These are phyloP conservation scores for Cnidoscolus chayamansa DNA, from an alignment of 441 rosid species.

Conservation along the genomic window DNA sequence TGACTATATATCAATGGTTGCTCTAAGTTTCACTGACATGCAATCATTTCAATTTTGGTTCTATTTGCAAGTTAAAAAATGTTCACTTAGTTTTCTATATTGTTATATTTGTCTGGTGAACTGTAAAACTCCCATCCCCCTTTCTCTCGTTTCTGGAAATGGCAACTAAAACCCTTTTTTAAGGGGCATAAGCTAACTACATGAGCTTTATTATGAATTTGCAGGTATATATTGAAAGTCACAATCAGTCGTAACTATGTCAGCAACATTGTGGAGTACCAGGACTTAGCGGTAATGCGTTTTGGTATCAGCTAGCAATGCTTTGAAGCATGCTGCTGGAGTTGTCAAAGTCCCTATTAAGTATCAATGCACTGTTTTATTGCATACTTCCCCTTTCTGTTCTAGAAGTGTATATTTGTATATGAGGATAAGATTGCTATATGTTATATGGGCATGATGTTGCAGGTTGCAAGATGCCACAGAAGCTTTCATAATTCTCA, in stretches of 20 bases:
- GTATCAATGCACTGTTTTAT: neutral
- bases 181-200: neutral
- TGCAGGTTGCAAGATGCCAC: neutral
- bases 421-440: neutral
- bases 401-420: no score
- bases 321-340: neutral
- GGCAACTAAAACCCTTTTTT: neutral
- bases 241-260: slow-evolving; percentile 70
- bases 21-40: neutral
- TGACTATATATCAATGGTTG: neutral
- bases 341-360: neutral
- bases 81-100: neutral
- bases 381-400: neutral
- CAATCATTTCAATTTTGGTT: neutral
- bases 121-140: neutral
- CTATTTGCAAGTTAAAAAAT: neutral
- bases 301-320: neutral
- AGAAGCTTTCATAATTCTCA: neutral
- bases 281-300: slow-evolving; percentile 72
- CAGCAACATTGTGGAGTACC: slow-evolving; percentile 72
- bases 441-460: neutral
- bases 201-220: neutral
- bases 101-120: neutral
- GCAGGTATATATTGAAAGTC: slow-evolving; percentile 84
- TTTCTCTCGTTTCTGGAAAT: no score